Percentiles rank a stretch among this genome's conserved stretches.
phyloP scores from a whole-genome alignment of 371 early-diverging fungal species.

The Apophysomyces ossiformis region DNA sequence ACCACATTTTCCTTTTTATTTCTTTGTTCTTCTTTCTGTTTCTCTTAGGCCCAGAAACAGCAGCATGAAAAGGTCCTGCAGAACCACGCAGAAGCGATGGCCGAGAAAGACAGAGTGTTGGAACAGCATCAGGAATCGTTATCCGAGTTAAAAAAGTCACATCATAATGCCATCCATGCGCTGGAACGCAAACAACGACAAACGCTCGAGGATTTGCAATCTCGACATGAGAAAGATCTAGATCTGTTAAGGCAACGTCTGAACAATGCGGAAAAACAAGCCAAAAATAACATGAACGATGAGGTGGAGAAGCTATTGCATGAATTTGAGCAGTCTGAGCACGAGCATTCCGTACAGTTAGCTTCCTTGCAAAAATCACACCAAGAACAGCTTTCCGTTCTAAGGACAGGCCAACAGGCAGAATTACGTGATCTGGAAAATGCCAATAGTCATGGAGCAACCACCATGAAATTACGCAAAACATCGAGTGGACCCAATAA shows the following conservation, averaged over 20 bases:
- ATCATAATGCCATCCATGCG: conserved; percentile 34
- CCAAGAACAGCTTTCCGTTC: conserved; percentile 39
- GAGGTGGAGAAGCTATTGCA: conserved; percentile 50
- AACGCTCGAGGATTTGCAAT: conserved; percentile 28
- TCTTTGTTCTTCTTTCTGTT: background rate
- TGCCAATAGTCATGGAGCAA: conserved; percentile 21
- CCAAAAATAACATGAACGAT: conserved; percentile 42
- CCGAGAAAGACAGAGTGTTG: conserved; percentile 46
- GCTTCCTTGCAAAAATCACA: conserved; percentile 42
- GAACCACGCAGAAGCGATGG: conserved; percentile 45
- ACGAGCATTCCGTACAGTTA: conserved; percentile 44
- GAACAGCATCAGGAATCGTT: conserved; percentile 42
- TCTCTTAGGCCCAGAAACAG: conserved; percentile 44
- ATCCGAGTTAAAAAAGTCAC: conserved; percentile 32
- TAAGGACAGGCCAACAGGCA: conserved; percentile 39
- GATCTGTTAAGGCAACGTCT: conserved; percentile 33
- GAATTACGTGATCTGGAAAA: conserved; percentile 32
- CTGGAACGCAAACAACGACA: conserved; percentile 42
- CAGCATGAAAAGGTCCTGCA: conserved; percentile 47
- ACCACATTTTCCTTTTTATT: background rate
- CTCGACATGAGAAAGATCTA: conserved; percentile 34
- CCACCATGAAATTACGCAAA: conserved; percentile 21
- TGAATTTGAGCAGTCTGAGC: conserved; percentile 57
- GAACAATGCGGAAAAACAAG: conserved; percentile 37
- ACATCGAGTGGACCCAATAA: conserved; percentile 26